Conservation (phyloP, 495 filamentous ascomycete species). For the Aspergillus taichungensis region DNA sequence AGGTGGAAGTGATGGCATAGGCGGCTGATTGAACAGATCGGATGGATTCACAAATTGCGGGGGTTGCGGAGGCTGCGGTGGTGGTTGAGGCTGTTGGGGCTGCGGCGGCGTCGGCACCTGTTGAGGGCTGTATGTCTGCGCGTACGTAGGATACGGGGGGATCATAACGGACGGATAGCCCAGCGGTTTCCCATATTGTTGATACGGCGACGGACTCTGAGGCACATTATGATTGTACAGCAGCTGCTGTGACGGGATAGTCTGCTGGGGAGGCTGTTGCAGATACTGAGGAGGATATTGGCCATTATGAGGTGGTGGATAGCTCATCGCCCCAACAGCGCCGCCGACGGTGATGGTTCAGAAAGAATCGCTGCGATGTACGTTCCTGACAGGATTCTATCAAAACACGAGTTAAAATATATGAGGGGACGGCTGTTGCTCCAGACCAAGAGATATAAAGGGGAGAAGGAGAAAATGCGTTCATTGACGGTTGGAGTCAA, state of each 20-base stretch:
- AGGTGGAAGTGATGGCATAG: slow-evolving; percentile 23
- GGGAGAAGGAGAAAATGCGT: too few species aligned
- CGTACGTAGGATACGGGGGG: slow-evolving; percentile 24
- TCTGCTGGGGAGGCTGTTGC: slow-evolving; percentile 22
- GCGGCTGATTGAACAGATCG: slow-evolving; percentile 30
- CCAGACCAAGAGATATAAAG: not conserved
- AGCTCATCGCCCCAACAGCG: slow-evolving; percentile 37
- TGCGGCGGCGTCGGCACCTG: slow-evolving; percentile 14
- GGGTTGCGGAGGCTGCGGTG: slow-evolving; percentile 12
- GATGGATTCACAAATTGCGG: slow-evolving; percentile 40
- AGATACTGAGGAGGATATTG: slow-evolving; percentile 37
- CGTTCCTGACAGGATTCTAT: not conserved
- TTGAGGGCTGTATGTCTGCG: slow-evolving; percentile 19
- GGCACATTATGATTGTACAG: slow-evolving; percentile 31
- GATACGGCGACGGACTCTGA: slow-evolving; percentile 24
- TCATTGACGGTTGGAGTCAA: too few species aligned
- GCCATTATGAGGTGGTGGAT: slow-evolving; percentile 37
- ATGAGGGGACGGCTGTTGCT: not conserved
- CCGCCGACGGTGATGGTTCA: slow-evolving; percentile 14
- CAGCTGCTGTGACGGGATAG: slow-evolving; percentile 25
- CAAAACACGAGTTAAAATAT: not conserved
- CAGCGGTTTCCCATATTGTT: slow-evolving; percentile 30
- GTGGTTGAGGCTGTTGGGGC: slow-evolving; percentile 12
- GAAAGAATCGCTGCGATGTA: slow-evolving; percentile 13
- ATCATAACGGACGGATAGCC: slow-evolving; percentile 33